Conservation (phyloP, 768 basidiomycete species). For the Pleurotus pulmonarius region DNA sequence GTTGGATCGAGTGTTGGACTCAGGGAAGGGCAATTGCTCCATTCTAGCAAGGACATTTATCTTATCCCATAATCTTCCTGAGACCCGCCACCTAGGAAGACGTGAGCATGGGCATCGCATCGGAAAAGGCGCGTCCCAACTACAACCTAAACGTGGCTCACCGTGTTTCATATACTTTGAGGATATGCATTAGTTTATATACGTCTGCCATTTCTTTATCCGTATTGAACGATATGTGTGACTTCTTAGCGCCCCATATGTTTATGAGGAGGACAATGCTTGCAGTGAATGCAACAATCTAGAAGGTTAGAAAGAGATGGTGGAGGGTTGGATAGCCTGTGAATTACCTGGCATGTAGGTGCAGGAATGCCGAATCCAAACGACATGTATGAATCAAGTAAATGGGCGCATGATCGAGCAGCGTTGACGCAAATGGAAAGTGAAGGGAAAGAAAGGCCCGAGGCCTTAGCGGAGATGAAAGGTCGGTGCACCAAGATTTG, state of each 20-base stretch:
- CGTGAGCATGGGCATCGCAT: not conserved
- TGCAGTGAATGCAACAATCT: conserved; percentile 17
- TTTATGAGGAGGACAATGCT: conserved; percentile 45
- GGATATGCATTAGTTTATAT: conserved; percentile 34
- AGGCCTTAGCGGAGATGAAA: conserved; percentile 52
- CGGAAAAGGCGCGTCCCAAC: no score
- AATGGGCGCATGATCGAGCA: conserved; percentile 57
- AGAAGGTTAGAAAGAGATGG: not conserved
- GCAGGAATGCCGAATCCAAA: conserved; percentile 6
- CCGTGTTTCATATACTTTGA: conserved; percentile 17
- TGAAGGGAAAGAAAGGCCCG: conserved; percentile 36
- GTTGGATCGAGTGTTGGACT: not conserved
- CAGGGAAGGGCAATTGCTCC: not conserved
- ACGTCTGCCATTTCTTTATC: conserved; percentile 39
- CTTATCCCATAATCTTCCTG: conserved; percentile 14
- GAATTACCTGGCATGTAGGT: conserved; percentile 13
- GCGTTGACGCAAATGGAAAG: conserved; percentile 74
- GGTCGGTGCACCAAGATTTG: conserved; percentile 68
- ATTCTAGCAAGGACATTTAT: not conserved
- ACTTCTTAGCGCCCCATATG: conserved; percentile 39
- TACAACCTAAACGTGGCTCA: not conserved
- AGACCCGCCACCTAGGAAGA: conserved; percentile 12
- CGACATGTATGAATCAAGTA: conserved; percentile 38
- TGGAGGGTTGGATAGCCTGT: no score
- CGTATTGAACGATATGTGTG: conserved; percentile 24